Conservation (phyloP, 2,329 filamentous ascomycete genomes). For the Epichloe scottii region DNA sequence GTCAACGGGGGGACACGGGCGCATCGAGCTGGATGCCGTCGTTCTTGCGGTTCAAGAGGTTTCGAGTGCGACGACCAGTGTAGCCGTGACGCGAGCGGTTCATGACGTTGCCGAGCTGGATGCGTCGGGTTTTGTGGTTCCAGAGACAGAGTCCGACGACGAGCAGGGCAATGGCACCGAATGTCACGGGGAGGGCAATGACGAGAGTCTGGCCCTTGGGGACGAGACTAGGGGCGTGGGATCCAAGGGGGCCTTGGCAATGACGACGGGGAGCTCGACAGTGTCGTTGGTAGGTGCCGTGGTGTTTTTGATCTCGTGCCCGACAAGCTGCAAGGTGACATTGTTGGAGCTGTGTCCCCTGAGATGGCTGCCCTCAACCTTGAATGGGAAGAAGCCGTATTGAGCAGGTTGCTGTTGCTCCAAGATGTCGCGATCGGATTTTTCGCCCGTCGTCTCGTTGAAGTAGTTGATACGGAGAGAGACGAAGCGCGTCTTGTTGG, state of each 20-base stretch:
- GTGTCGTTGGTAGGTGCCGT: slow-evolving; percentile 26
- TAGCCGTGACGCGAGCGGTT: slow-evolving; percentile 32
- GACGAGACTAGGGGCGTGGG: slow-evolving; percentile 21
- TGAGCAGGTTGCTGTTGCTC: slow-evolving; percentile 20
- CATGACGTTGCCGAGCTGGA: slow-evolving; percentile 40
- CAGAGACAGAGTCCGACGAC: slow-evolving; percentile 44
- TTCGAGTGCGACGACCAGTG: slow-evolving; percentile 25
- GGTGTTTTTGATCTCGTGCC: slow-evolving; percentile 20
- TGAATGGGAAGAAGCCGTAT: slow-evolving; percentile 37
- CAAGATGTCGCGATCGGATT: slow-evolving; percentile 23
- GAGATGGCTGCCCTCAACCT: slow-evolving; percentile 23
- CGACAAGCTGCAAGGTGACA: slow-evolving; percentile 33
- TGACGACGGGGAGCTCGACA: slow-evolving; percentile 27
- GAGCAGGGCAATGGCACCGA: slow-evolving; percentile 34
- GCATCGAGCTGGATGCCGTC: slow-evolving; percentile 34
- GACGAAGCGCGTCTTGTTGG: slow-evolving; percentile 21
- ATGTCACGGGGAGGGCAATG: slow-evolving; percentile 39
- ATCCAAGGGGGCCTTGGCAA: slow-evolving; percentile 22
- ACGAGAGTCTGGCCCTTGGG: slow-evolving; percentile 30
- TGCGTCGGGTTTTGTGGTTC: slow-evolving; percentile 37
- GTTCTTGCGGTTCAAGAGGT: slow-evolving; percentile 23
- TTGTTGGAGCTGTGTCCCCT: slow-evolving; percentile 22
- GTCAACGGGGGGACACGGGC: slow-evolving; percentile 11
- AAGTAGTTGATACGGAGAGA: slow-evolving; percentile 28
- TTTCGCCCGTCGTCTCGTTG: slow-evolving; percentile 24